Evolutionary conservation across 208 protist species (phyloP).

Genomic region (Crithidia sp.): DNA sequence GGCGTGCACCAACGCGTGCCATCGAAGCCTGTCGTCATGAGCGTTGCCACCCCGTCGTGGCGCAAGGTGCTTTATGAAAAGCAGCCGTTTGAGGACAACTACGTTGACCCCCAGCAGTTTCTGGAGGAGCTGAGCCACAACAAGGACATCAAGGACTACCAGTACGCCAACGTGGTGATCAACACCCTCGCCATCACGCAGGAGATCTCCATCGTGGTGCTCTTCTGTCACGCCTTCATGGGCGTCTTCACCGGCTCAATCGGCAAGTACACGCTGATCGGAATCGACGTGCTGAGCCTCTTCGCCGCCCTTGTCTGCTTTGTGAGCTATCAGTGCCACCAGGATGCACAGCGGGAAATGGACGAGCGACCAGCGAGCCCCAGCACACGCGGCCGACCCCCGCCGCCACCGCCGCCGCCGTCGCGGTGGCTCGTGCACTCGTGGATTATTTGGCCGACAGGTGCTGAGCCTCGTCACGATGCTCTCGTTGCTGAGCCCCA

Average conservation of each 20-base stretch:
- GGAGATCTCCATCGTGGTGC: slow-evolving; percentile 86
- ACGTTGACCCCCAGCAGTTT: slow-evolving; percentile 84
- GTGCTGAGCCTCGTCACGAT: slow-evolving; percentile 60
- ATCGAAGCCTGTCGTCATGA: slow-evolving; percentile 6
- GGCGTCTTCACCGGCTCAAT: slow-evolving; percentile 48
- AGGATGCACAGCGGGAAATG: slow-evolving; percentile 13
- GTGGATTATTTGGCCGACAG: slow-evolving; percentile 53
- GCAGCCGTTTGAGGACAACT: slow-evolving; percentile 92
- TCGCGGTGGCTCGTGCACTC: slow-evolving; percentile 44
- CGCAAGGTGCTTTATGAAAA: slow-evolving; percentile 84
- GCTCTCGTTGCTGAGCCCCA: slow-evolving; percentile 78
- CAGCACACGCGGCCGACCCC: slow-evolving; percentile 20
- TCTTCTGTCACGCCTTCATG: slow-evolving; percentile 81
- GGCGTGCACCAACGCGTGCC: slow-evolving; percentile 6
- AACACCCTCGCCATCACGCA: slow-evolving; percentile 87
- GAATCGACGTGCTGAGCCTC: slow-evolving; percentile 54
- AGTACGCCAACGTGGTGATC: slow-evolving; percentile 78
- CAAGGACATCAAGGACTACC: slow-evolving; percentile 75
- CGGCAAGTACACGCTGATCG: slow-evolving; percentile 51
- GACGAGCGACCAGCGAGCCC: slow-evolving; percentile 25
- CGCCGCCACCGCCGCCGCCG: slow-evolving; percentile 14
- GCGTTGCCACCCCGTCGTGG: slow-evolving; percentile 43
- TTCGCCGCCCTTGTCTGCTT: slow-evolving; percentile 28
- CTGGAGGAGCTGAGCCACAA: slow-evolving; percentile 82
- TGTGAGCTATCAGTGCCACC: slow-evolving; percentile 35